Conservation (phyloP, 2,329 filamentous ascomycete species). For the Aureobasidium sp. region DNA sequence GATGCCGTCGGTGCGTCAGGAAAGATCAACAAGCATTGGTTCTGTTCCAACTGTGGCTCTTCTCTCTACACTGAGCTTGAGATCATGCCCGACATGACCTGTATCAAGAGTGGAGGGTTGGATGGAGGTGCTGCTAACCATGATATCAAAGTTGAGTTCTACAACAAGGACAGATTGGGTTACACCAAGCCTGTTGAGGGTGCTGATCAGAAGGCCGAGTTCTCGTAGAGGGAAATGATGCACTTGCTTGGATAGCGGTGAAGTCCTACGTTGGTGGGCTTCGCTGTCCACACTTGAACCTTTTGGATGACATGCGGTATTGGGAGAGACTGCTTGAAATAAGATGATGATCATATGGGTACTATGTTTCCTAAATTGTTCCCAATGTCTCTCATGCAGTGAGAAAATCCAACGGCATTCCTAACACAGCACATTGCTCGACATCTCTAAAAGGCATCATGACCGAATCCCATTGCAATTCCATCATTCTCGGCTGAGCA, state of each 20-base stretch:
- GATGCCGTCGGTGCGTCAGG: conserved; percentile 44
- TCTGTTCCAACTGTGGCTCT: conserved; percentile 48
- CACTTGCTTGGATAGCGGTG: background rate
- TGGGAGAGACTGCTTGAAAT: background rate
- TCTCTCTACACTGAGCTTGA: conserved; percentile 48
- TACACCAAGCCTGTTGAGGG: conserved; percentile 40
- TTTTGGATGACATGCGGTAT: background rate
- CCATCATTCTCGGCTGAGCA: conserved; percentile 15
- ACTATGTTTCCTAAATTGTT: no score
- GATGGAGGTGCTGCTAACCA: conserved; percentile 43
- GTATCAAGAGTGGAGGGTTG: conserved; percentile 47
- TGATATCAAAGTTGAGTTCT: conserved; percentile 47
- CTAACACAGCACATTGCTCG: conserved; percentile 15
- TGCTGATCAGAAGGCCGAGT: conserved; percentile 42
- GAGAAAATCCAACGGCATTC: background rate
- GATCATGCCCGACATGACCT: conserved; percentile 45
- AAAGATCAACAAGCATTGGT: conserved; percentile 51
- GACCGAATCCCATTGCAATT: conserved; percentile 17
- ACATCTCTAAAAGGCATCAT: conserved; percentile 17
- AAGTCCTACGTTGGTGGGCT: background rate
- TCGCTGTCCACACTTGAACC: background rate
- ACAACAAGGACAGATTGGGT: conserved; percentile 43
- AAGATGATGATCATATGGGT: no score
- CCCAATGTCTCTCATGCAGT: background rate
- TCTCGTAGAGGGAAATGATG: conserved; percentile 18